A percentile compares a stretch with the other conserved stretches of the same genome.
phyloP scores from a whole-genome alignment of 2,329 filamentous ascomycete species.

The Aspergillus ibericus region DNA sequence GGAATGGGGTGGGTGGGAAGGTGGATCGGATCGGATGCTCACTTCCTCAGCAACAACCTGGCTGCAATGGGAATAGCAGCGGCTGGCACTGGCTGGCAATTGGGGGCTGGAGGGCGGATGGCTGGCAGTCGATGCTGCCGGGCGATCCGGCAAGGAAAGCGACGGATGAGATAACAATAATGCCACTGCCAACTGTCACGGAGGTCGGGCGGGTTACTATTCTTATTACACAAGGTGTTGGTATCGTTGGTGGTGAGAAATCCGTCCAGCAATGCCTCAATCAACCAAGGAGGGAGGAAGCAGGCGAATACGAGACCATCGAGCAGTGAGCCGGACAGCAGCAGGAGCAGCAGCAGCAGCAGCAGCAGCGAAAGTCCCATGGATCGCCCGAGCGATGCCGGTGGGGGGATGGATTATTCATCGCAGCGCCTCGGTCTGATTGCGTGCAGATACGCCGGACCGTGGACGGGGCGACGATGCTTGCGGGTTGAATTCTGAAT shows the following conservation, averaged over 20 bases:
- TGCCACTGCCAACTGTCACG: neutral
- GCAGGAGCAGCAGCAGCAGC: too few species aligned
- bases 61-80: neutral
- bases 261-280: neutral
- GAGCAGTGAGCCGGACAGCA: neutral
- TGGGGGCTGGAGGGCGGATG: neutral
- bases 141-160: neutral
- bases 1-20: neutral
- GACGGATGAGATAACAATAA: neutral
- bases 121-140: neutral
- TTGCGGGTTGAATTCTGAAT: neutral
- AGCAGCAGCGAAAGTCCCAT: neutral
- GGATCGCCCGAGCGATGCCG: conserved; percentile 2
- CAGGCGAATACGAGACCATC: neutral
- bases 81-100: neutral
- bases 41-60: neutral
- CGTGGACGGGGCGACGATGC: neutral
- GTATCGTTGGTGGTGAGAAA: neutral
- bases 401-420: neutral
- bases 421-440: neutral
- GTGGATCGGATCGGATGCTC: neutral
- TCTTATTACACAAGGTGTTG: neutral
- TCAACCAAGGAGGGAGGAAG: neutral
- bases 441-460: neutral
- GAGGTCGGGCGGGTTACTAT: neutral